Conservation (phyloP, 2,329 filamentous ascomycete species). For the Blastomyces emzantsi region DNA sequence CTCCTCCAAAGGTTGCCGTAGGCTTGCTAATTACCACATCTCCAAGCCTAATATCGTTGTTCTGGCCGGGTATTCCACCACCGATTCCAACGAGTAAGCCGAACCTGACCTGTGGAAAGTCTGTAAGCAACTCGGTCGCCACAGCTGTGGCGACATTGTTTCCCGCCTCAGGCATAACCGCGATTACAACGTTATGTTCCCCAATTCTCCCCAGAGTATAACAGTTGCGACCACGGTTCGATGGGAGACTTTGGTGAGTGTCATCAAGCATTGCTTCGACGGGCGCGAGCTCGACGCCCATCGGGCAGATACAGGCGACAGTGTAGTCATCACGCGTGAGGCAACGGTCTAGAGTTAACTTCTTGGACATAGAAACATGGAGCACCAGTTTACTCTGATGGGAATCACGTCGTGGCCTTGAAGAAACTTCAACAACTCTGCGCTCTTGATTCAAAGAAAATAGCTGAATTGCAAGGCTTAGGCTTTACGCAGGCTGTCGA, state of each 20-base stretch:
- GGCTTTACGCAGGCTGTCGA: background rate
- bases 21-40: constrained; percentile 19
- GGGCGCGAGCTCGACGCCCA: constrained; percentile 10
- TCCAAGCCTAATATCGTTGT: constrained; percentile 17
- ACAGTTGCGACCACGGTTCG: constrained; percentile 13
- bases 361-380: background rate
- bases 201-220: constrained; percentile 18
- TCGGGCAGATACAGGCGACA: constrained; percentile 11
- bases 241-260: constrained; percentile 6
- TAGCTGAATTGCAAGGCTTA: background rate
- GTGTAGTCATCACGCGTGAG: constrained; percentile 9
- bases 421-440: background rate
- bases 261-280: constrained; percentile 12
- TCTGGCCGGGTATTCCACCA: constrained; percentile 16
- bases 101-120: constrained; percentile 15
- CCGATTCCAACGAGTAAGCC: constrained; percentile 17
- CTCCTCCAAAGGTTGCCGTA: constrained; percentile 7
- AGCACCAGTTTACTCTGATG: background rate
- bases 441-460: background rate
- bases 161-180: constrained; percentile 14
- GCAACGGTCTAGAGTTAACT: too few species aligned
- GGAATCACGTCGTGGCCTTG: background rate
- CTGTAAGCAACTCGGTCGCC: constrained; percentile 14
- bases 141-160: constrained; percentile 15
- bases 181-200: constrained; percentile 17